Percentiles rank a stretch among this genome's conserved stretches.
Evolutionary conservation across 2,329 filamentous ascomycete genomes (phyloP).

Genomic region (Stemphylium beticola): DNA sequence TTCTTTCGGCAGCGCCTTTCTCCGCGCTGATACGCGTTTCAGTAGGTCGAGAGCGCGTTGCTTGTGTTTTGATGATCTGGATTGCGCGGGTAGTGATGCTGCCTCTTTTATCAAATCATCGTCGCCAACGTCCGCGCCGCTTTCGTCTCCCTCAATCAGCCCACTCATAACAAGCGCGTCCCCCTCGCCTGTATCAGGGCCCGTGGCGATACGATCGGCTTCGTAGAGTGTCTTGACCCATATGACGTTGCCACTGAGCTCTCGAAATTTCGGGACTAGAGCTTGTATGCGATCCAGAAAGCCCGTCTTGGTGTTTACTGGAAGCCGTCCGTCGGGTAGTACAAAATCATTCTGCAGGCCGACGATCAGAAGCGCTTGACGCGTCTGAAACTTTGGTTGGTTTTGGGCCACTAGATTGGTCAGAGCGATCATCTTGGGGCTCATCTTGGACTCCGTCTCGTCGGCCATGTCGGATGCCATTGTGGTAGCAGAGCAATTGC

Average conservation of each 20-base stretch:
- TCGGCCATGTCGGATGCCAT: constrained; percentile 10
- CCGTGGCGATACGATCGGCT: constrained; percentile 63
- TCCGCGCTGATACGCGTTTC: constrained; percentile 44
- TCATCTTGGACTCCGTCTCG: too few relatives aligned
- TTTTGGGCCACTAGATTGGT: constrained; percentile 54
- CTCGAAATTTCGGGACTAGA: constrained; percentile 75
- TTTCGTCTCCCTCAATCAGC: constrained; percentile 44
- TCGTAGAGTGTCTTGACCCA: constrained; percentile 84
- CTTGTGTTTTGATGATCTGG: constrained; percentile 44
- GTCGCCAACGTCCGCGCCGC: constrained; percentile 43
- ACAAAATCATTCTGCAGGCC: constrained; percentile 94
- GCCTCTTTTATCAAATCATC: constrained; percentile 30
- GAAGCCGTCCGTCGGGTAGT: constrained; percentile 69
- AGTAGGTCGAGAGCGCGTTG: constrained; percentile 47
- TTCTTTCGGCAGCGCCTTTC: constrained; percentile 35
- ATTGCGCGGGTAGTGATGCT: constrained; percentile 37
- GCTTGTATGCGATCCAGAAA: constrained; percentile 71
- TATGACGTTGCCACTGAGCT: constrained; percentile 71
- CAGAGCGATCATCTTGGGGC: constrained; percentile 48
- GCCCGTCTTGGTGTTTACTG: constrained; percentile 66
- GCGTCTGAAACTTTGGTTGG: constrained; percentile 61
- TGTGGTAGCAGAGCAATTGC: constrained; percentile 3
- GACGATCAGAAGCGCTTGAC: constrained; percentile 77
- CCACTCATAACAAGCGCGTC: constrained; percentile 53
- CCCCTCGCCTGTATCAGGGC: constrained; percentile 55